phyloP scores from a whole-genome alignment of 805 yeast species.

The Yarrowia phangngaensis region DNA sequence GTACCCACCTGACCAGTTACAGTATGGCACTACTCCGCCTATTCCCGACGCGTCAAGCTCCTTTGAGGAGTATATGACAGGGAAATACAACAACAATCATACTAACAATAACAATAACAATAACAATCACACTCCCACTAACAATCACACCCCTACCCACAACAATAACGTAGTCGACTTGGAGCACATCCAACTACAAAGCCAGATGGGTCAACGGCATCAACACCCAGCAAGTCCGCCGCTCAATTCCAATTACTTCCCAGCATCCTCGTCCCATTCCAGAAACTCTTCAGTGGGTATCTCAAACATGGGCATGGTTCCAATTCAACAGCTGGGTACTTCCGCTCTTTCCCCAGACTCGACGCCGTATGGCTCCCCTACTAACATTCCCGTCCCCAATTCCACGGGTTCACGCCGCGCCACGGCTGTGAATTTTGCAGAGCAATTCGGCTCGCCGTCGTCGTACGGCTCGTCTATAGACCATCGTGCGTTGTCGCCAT shows the following conservation, averaged over 20 bases:
- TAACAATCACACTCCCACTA: background rate
- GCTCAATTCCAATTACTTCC: constrained; percentile 3
- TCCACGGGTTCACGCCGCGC: constrained; percentile 6
- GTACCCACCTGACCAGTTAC: constrained; percentile 23
- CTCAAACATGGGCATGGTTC: constrained; percentile 25
- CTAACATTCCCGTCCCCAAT: constrained; percentile 17
- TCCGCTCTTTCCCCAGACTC: constrained; percentile 20
- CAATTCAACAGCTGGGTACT: constrained; percentile 24
- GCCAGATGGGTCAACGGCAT: constrained; percentile 11
- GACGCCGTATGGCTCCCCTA: constrained; percentile 20
- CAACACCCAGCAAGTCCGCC: constrained; percentile 26
- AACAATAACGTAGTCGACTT: too few relatives aligned
- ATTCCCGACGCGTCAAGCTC: constrained; percentile 36
- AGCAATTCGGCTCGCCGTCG: constrained; percentile 27
- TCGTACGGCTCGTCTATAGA: constrained; percentile 25
- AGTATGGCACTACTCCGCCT: constrained; percentile 34
- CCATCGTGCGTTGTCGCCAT: constrained; percentile 19
- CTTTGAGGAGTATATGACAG: constrained; percentile 34
- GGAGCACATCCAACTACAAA: constrained; percentile 8
- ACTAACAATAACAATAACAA: background rate
- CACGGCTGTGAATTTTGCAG: constrained; percentile 21
- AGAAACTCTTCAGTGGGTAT: constrained; percentile 21
- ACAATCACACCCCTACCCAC: too few relatives aligned
- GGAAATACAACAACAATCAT: constrained; percentile 8
- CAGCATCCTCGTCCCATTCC: constrained; percentile 12